Evolutionary conservation across 176 grass and related monocot genomes (phyloP).

Genomic region (Aegilops bicornis): DNA sequence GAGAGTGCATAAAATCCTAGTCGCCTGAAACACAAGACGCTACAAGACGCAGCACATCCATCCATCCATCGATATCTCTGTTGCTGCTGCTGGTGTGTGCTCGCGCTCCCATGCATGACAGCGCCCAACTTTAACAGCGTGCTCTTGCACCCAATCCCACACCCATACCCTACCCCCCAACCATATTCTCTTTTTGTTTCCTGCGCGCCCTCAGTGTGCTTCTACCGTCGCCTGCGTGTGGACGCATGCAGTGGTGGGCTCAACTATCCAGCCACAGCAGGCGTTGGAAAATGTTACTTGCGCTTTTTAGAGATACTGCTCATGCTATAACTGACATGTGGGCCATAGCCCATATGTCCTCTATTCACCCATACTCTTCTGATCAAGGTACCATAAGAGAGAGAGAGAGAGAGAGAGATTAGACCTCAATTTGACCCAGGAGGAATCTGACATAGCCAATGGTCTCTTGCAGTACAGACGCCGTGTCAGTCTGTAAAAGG

Average conservation of each 20-base stretch:
- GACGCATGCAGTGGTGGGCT: neutral
- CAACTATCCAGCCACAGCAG: neutral
- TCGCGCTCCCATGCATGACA: slow-evolving; percentile 25
- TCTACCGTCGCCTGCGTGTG: slow-evolving; percentile 18
- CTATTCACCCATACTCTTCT: slow-evolving; percentile 26
- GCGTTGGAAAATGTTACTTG: neutral
- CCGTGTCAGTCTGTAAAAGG: slow-evolving; percentile 95
- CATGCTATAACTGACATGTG: slow-evolving; percentile 9
- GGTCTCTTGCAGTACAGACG: slow-evolving; percentile 93
- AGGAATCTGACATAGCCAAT: slow-evolving; percentile 99
- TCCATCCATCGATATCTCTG: neutral
- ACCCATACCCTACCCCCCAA: neutral
- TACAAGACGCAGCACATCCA: slow-evolving; percentile 30
- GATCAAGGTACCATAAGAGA: slow-evolving; percentile 18
- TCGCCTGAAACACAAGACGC: slow-evolving; percentile 32
- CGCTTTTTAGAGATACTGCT: neutral
- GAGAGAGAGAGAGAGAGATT: slow-evolving; percentile 36
- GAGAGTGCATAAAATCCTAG: neutral
- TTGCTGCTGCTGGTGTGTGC: slow-evolving; percentile 10
- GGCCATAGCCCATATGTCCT: neutral
- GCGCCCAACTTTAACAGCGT: slow-evolving; percentile 80
- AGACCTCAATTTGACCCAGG: slow-evolving; percentile 93
- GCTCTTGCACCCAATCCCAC: slow-evolving; percentile 41
- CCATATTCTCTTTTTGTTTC: slow-evolving; percentile 66
- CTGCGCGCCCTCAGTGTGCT: slow-evolving; percentile 16